Evolutionary conservation across 208 protist species (phyloP).

Genomic region (Willaertia magna): DNA sequence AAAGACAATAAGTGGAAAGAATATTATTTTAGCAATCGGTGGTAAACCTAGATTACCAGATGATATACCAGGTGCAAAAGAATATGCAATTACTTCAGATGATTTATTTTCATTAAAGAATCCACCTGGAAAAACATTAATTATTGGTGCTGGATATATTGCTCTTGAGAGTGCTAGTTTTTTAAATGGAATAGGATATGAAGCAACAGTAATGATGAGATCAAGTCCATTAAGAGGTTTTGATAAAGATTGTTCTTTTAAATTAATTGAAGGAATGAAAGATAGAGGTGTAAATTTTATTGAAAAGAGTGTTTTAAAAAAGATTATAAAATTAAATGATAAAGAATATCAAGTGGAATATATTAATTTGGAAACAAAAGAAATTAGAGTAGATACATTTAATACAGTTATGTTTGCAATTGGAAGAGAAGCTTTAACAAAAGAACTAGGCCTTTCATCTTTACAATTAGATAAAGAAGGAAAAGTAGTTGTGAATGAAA

Average conservation of each 20-base stretch:
- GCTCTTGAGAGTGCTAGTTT: conserved; percentile 78
- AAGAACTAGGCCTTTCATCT: conserved; percentile 40
- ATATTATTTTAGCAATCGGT: conserved; percentile 52
- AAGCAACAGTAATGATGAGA: conserved; percentile 64
- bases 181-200: conserved; percentile 51
- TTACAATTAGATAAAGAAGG: conserved; percentile 30
- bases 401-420: conserved; percentile 69
- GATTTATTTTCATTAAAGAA: conserved; percentile 55
- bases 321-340: conserved; percentile 20
- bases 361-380: background rate
- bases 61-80: conserved; percentile 24
- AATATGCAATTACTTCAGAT: conserved; percentile 55
- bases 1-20: conserved; percentile 26
- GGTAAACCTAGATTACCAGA: conserved; percentile 46
- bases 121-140: conserved; percentile 54
- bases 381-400: conserved; percentile 27
- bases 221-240: conserved; percentile 66
- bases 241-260: conserved; percentile 44
- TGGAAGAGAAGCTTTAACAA: conserved; percentile 42
- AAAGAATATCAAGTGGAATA: background rate
- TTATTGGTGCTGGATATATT: conserved; percentile 73
- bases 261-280: conserved; percentile 47
- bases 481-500: conserved; percentile 34
- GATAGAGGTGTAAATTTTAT: conserved; percentile 35
- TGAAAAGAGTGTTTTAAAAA: conserved; percentile 6